phyloP scores from a whole-genome alignment of 2,329 filamentous ascomycete species.

The Onygenales sp. region DNA sequence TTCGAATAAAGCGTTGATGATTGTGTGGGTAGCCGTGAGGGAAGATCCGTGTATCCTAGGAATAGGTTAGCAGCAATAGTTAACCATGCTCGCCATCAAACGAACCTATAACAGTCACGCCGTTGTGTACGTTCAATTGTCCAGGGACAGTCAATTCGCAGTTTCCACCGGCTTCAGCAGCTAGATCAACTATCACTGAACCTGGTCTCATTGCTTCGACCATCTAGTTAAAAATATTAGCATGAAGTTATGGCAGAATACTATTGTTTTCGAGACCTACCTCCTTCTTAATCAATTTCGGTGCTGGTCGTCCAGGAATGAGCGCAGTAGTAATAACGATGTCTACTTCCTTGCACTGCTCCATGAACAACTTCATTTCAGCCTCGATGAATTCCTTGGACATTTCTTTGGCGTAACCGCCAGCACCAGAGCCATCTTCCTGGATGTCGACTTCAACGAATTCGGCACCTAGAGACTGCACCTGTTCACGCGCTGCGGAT shows the following conservation, averaged over 20 bases:
- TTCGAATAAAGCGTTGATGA: conserved; percentile 87
- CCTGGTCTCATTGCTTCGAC: conserved; percentile 81
- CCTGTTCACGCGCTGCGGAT: conserved; percentile 76
- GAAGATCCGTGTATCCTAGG: conserved; percentile 72
- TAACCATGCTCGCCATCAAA: not conserved
- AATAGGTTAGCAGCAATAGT: conserved; percentile 13
- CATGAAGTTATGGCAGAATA: not conserved
- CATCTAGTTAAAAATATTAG: conserved; percentile 40
- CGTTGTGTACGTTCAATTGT: conserved; percentile 60
- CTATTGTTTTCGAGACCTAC: conserved; percentile 17
- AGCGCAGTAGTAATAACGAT: conserved; percentile 90
- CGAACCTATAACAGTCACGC: conserved; percentile 73
- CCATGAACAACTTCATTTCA: conserved; percentile 85
- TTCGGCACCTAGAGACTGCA: conserved; percentile 81
- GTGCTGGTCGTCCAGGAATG: conserved; percentile 74
- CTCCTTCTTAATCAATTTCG: conserved; percentile 71
- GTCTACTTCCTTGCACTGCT: conserved; percentile 79
- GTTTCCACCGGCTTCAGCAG: conserved; percentile 80
- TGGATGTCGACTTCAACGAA: conserved; percentile 79
- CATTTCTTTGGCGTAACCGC: conserved; percentile 90
- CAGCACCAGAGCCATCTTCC: conserved; percentile 74
- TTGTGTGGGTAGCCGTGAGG: conserved; percentile 77
- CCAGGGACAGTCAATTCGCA: conserved; percentile 73
- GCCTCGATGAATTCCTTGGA: conserved; percentile 87
- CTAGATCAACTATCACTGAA: conserved; percentile 78